Evolutionary conservation across 2,329 filamentous ascomycete genomes (phyloP).

Genomic region (Fusarium sp.): DNA sequence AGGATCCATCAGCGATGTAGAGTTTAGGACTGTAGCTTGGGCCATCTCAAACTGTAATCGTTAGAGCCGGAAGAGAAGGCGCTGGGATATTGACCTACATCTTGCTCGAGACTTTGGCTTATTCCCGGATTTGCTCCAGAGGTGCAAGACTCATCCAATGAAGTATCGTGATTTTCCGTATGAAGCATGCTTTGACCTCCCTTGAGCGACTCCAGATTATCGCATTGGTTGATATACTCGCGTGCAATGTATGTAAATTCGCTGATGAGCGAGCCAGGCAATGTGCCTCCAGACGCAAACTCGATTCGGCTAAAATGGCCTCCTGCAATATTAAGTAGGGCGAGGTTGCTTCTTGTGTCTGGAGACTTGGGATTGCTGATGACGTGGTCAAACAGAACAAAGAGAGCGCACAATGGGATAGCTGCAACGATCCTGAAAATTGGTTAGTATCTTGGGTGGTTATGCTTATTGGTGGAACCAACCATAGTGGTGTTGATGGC

Average conservation of each 20-base stretch:
- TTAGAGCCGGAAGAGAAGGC: not conserved
- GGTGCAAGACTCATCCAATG: not conserved
- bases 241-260: constrained; percentile 40
- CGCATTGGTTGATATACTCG: constrained; percentile 36
- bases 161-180: accelerated
- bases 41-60: not conserved
- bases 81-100: not conserved
- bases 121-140: accelerated
- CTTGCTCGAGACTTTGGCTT: not conserved
- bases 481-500: constrained; percentile 40
- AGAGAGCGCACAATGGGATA: constrained; percentile 35
- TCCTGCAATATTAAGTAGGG: constrained; percentile 36
- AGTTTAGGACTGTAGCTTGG: not conserved
- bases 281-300: constrained; percentile 28
- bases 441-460: accelerated
- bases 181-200: not conserved
- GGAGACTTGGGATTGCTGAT: constrained; percentile 31
- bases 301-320: constrained; percentile 40
- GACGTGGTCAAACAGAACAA: constrained; percentile 40
- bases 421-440: constrained; percentile 33
- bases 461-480: accelerated
- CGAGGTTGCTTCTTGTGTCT: constrained; percentile 31
- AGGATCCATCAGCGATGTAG: constrained; percentile 1
- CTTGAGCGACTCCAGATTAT: not conserved
- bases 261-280: constrained; percentile 32